Conservation (phyloP, 345 rosid species). For the Draba incana region DNA sequence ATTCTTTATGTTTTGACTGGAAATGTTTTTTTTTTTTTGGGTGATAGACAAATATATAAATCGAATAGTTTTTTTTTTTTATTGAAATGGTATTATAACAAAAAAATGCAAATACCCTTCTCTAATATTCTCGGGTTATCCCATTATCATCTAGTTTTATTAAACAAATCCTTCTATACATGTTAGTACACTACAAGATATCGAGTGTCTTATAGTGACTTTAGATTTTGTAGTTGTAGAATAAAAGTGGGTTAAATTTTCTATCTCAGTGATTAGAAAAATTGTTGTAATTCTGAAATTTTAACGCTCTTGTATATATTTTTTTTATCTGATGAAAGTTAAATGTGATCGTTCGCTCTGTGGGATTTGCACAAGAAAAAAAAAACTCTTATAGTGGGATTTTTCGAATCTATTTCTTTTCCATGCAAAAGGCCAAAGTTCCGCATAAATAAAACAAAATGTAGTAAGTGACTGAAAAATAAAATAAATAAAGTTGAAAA, state of each 20-base stretch:
- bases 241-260: neutral
- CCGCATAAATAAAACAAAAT: neutral
- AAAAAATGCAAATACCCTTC: neutral
- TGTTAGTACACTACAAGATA: conserved; percentile 5
- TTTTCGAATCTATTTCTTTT: neutral
- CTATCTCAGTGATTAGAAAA: neutral
- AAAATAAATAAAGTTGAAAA: neutral
- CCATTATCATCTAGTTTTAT: neutral
- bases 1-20: neutral
- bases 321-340: neutral
- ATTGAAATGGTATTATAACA: neutral
- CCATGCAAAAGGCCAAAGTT: conserved; percentile 1
- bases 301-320: neutral
- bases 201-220: neutral
- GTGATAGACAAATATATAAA: neutral
- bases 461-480: too few species aligned
- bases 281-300: neutral
- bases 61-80: neutral
- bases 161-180: neutral
- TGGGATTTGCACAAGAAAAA: too few species aligned
- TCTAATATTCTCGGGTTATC: neutral
- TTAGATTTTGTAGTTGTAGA: conserved; percentile 1
- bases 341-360: neutral
- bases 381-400: neutral
- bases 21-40: neutral